phyloP scores from a whole-genome alignment of 1,139 yeast genomes.

The Pichia sp. region DNA sequence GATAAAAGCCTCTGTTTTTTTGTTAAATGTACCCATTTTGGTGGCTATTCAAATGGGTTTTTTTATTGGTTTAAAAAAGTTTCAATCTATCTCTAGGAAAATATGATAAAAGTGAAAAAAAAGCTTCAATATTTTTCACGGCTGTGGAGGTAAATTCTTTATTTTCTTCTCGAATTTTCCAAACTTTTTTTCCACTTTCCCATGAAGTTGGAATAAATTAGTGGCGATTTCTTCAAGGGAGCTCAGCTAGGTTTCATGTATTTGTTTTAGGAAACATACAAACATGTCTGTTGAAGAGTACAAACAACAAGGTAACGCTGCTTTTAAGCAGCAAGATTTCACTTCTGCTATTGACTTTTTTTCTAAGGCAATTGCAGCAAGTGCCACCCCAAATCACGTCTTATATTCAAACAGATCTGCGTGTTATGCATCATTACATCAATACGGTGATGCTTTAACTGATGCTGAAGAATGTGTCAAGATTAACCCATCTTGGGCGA shows the following conservation, averaged over 20 bases:
- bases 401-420: slow-evolving; percentile 94
- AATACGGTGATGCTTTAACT: slow-evolving; percentile 64
- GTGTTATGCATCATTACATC: slow-evolving; percentile 70
- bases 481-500: slow-evolving; percentile 83
- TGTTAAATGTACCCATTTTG: slow-evolving; percentile 19
- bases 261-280: neutral
- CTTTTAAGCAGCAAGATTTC: slow-evolving; percentile 83
- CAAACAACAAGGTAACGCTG: slow-evolving; percentile 84
- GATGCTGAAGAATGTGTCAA: slow-evolving; percentile 82
- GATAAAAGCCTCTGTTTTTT: slow-evolving; percentile 38
- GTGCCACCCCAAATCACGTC: slow-evolving; percentile 75
- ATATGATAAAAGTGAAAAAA: neutral
- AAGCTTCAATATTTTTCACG: neutral
- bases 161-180: neutral
- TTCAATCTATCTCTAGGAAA: too few species aligned
- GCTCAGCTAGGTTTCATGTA: neutral
- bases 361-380: slow-evolving; percentile 82
- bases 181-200: neutral
- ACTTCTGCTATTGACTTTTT: slow-evolving; percentile 72
- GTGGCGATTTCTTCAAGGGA: neutral
- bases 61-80: too few species aligned
- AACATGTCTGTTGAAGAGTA: slow-evolving; percentile 59
- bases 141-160: neutral
- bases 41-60: neutral
- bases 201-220: neutral